Conservation (phyloP, 192 early-diverging fungal genomes). For the Backusella tuberculispora region DNA sequence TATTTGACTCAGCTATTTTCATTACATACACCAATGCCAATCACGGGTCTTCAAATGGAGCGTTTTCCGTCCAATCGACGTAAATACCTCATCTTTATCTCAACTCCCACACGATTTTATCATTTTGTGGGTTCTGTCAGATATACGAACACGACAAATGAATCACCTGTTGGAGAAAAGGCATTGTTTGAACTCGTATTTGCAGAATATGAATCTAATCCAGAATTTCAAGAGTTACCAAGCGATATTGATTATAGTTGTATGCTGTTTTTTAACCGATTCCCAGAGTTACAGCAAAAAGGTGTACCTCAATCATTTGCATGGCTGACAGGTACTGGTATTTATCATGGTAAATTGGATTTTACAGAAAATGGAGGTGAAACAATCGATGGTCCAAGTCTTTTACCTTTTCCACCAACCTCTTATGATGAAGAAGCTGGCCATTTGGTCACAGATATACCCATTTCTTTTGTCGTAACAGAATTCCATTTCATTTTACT, state of each 20-base stretch:
- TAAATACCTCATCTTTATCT: constrained; percentile 80
- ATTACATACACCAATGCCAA: constrained; percentile 68
- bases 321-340: constrained; percentile 88
- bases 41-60: constrained; percentile 82
- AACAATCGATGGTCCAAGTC: constrained; percentile 51
- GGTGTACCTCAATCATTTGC: constrained; percentile 78
- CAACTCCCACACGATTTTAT: constrained; percentile 88
- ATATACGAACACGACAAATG: constrained; percentile 42
- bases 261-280: constrained; percentile 70
- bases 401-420: constrained; percentile 24
- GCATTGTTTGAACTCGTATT: constrained; percentile 83
- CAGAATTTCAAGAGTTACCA: constrained; percentile 63
- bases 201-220: constrained; percentile 62
- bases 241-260: constrained; percentile 56
- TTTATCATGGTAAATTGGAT: constrained; percentile 82
- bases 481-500: constrained; percentile 89
- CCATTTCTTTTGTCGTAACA: constrained; percentile 78
- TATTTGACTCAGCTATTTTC: constrained; percentile 73
- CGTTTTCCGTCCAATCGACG: constrained; percentile 69
- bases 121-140: constrained; percentile 81
- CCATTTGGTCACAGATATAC: constrained; percentile 52
- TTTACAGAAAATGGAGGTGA: constrained; percentile 75
- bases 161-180: constrained; percentile 41
- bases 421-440: constrained; percentile 42
- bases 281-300: constrained; percentile 65